These are phyloP conservation scores for Pseudopediastrum boryanum DNA, from an alignment of 139 green algal species.

Conservation along the genomic window DNA sequence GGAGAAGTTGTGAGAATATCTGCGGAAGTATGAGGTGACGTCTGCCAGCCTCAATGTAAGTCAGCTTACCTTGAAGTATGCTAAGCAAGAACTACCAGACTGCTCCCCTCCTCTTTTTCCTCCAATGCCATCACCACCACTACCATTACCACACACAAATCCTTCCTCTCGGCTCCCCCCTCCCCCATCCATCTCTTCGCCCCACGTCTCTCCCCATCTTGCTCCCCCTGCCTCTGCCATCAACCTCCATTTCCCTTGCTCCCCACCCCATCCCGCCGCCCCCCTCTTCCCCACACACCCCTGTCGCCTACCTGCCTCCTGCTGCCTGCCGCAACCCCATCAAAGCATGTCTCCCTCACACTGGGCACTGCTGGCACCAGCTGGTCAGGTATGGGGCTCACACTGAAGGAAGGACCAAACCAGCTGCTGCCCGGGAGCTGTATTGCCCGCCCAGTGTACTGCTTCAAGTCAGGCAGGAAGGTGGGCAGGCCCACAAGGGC, in stretches of 20 bases:
- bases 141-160: too few species aligned
- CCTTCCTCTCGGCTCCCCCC: background rate
- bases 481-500: slow-evolving; percentile 46
- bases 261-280: background rate
- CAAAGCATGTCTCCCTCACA: slow-evolving; percentile 20
- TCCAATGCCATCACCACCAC: too few species aligned
- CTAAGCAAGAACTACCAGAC: too few species aligned
- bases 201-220: background rate
- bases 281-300: background rate
- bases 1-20: too few species aligned
- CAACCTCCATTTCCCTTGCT: too few species aligned
- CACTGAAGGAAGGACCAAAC: slow-evolving; percentile 83
- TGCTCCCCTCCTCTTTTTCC: too few species aligned
- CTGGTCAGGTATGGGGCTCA: slow-evolving; percentile 38
- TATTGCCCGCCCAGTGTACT: slow-evolving; percentile 6
- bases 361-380: background rate
- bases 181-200: background rate
- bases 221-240: background rate
- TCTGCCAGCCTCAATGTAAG: too few species aligned
- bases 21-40: too few species aligned
- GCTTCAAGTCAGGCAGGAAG: slow-evolving; percentile 54
- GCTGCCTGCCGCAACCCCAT: slow-evolving; percentile 1
- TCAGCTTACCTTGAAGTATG: too few species aligned
- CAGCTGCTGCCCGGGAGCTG: slow-evolving; percentile 48
- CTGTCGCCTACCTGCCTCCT: slow-evolving; percentile 11